Evolutionary conservation across 805 yeast genomes (phyloP), one percentile per base, ranked within the genome.

Genomic region (Metschnikowia kunwiensis): DNA sequence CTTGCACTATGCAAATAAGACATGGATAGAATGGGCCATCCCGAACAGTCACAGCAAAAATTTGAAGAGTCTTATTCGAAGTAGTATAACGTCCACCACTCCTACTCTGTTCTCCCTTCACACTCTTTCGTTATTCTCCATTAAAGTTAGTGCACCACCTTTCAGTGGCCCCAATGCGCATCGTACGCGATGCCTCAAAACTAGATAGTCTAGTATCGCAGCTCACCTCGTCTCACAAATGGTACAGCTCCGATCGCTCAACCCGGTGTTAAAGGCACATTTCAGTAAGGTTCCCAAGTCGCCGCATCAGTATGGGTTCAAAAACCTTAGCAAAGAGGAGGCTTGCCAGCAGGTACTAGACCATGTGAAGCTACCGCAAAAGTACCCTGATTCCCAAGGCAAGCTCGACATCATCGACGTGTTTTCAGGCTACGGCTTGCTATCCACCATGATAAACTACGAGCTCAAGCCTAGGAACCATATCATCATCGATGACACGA

Each of bases 381-480:
- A 58, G 45, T 61, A 62, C 55, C 51, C 63, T 34, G 47, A 68
- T 54, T 47, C 61, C 5, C 17, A 39, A 12, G 52, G 54, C n/a
- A 58, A 57, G 16, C 61, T 73, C 16, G 73, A 73, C 41, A 70
- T 84, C 0, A 51, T 83, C 5, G 89, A 83, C 44, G 63, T 77
- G 8, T 77, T 78, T 45, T 65, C 83, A 0, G 80, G 83, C 1
- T 67, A 72, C 21, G 78, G 84, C 4, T 61, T 79, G 2, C 75
- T 82, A 48, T 73, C 89, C 0, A 65, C 79, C 1, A 74, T 79
- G 43, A 51, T 89, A n/a, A 70, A 84, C 54, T 69, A 78, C 36
- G 65, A 64, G 20, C 59, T 82, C 10, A 60, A 72, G 25, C 96
- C 96, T 0, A 56, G 61, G 22, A 75, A 72, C 18, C 88, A 88